These are phyloP conservation scores for Penicillium odoratum DNA, from an alignment of 495 filamentous ascomycete species.

Conservation along the genomic window DNA sequence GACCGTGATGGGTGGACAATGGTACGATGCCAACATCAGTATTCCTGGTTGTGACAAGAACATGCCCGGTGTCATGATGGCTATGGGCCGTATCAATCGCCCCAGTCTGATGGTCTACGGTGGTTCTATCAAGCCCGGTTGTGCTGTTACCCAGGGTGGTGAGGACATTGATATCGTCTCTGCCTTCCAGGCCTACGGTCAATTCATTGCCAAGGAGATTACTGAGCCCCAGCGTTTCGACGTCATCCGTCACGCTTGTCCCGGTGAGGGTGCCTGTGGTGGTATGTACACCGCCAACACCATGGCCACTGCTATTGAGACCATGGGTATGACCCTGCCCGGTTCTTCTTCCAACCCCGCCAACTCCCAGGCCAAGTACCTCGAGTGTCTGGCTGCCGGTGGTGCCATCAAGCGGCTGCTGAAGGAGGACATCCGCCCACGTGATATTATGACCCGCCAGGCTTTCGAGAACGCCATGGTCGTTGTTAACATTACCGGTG, in stretches of 20 bases:
- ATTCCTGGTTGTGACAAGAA: slow-evolving; percentile 99
- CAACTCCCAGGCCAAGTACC: slow-evolving; percentile 78
- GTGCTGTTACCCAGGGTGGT: slow-evolving; percentile 67
- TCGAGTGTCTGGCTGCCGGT: slow-evolving; percentile 83
- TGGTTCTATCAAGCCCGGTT: slow-evolving; percentile 90
- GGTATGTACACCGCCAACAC: slow-evolving; percentile 99
- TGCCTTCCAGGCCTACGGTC: slow-evolving; percentile 97
- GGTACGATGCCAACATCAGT: slow-evolving; percentile 98
- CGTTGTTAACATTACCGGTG: slow-evolving; percentile 90
- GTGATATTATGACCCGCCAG: slow-evolving; percentile 86
- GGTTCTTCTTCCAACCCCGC: slow-evolving; percentile 93
- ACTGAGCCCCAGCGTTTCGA: slow-evolving; percentile 87
- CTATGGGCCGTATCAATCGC: slow-evolving; percentile 93
- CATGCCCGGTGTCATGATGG: slow-evolving; percentile 98
- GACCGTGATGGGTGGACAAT: slow-evolving; percentile 98
- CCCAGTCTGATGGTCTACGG: slow-evolving; percentile 97
- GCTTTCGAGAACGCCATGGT: slow-evolving; percentile 98
- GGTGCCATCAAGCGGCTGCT: slow-evolving; percentile 84
- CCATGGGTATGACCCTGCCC: slow-evolving; percentile 92
- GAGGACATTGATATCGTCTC: slow-evolving; percentile 90
- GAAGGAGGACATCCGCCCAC: slow-evolving; percentile 82
- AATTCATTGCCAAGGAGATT: slow-evolving; percentile 90
- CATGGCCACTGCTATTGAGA: slow-evolving; percentile 96
- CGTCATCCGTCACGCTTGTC: slow-evolving; percentile 93
- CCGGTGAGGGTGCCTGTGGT: slow-evolving; percentile 90